Evolutionary conservation across 148 eudicot genomes (phyloP), one percentile per base, ranked within the genome.

Genomic region (Vaccinium myrtillus): DNA sequence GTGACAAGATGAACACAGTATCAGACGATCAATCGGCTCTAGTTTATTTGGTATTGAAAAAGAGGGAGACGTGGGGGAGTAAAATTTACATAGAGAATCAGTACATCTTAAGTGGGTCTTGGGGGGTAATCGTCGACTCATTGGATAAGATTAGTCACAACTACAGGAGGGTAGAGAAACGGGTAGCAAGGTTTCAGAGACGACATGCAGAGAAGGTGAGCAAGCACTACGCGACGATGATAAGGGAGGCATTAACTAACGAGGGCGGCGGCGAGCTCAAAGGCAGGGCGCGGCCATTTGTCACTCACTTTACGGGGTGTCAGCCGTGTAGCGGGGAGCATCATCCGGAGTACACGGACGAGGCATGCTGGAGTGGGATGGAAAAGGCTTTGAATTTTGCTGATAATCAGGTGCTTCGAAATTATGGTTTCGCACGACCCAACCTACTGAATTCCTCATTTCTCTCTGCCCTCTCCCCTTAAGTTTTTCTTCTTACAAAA

Each of bases 1-100:
- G 84, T 1, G 98, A 93, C 61, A 95, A 93, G 84, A 14, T 70
- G 36, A 87, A 75, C 59, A 85, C 87, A 0, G 89, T 85, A 10
- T 90, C 98, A 3, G 98, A 95, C 46, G 97, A 95, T 81, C 98
- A 95, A 25, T 88, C 97, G 14, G 98, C 87, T 3, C 21, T 95
- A 32, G 88, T 90, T 18, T 93, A 92, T 77, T 51, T 94, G 79
- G n/a, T 94, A 0, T 49, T 93, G 53, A 86, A 86, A 48, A 93
- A 91, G 75, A 89, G 77, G 43, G 90, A 88, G 18, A 90, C 86
- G 61, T 91, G 93, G 91, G 91, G 84, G 46, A 84, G 85, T 9
- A 94, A 91, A 53, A 83, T 94, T 15, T 89, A 86, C 69, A 27
- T 91, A 0, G 97, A 94, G 82, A 74, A 67, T 2, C 87, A 88